A percentile compares a stretch with the other conserved stretches of the same genome.
Evolutionary conservation across 1,284 basidiomycete genomes (phyloP).

Genomic region (Ustilago curta): DNA sequence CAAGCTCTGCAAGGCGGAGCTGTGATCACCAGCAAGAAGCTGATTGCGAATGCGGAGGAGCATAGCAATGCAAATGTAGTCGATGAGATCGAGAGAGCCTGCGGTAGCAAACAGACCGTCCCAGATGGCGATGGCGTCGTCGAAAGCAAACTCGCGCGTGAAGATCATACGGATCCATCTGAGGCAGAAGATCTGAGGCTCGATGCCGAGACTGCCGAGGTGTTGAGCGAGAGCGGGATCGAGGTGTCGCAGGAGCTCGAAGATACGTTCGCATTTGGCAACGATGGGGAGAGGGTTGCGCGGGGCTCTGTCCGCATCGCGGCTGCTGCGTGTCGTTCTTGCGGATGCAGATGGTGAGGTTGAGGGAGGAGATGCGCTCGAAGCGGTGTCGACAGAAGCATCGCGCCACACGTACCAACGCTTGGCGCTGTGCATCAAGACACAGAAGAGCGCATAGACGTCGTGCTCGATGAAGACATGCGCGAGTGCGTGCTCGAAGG

Average conservation of each 20-base stretch:
- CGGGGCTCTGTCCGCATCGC: not conserved
- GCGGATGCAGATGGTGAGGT: conserved; percentile 10
- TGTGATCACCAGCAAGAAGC: conserved; percentile 58
- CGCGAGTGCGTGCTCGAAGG: conserved; percentile 41
- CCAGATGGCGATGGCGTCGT: conserved; percentile 61
- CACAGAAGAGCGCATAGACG: conserved; percentile 55
- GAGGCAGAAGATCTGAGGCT: conserved; percentile 64
- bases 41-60: conserved; percentile 61
- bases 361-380: conserved; percentile 1
- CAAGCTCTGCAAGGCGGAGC: conserved; percentile 51
- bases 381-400: conserved; percentile 1
- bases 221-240: conserved; percentile 58
- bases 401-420: conserved; percentile 60
- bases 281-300: conserved; percentile 41
- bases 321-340: not conserved
- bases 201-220: conserved; percentile 58
- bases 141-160: conserved; percentile 57
- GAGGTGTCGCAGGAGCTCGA: conserved; percentile 35
- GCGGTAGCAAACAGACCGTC: conserved; percentile 60
- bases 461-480: conserved; percentile 57
- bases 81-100: conserved; percentile 53
- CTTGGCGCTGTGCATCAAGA: conserved; percentile 56
- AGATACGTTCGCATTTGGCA: conserved; percentile 42
- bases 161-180: conserved; percentile 66
- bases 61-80: conserved; percentile 64